Conservation (phyloP, 108 stramenopile species). For the Pseudonitzschia multiseries region DNA sequence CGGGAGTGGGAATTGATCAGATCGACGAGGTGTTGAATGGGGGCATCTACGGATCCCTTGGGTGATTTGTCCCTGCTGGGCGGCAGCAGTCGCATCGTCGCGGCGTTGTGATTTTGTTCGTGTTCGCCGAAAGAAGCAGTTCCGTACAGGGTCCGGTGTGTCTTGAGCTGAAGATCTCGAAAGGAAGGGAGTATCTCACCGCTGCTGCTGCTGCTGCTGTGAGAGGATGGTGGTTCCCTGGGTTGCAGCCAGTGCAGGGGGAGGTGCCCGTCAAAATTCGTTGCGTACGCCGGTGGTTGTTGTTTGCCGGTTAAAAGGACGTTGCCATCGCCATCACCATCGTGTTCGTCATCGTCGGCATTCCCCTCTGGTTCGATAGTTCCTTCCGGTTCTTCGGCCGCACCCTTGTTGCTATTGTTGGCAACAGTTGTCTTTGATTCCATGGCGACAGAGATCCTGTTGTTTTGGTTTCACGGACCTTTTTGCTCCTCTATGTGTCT, state of each 20-base stretch:
- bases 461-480: no score
- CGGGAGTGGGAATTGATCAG: conserved; percentile 75
- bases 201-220: not conserved
- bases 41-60: conserved; percentile 82
- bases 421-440: not conserved
- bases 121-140: not conserved
- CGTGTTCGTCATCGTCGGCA: not conserved
- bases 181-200: conserved; percentile 34
- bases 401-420: not conserved
- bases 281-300: not conserved
- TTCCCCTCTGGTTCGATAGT: no score
- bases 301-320: not conserved
- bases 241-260: conserved; percentile 18
- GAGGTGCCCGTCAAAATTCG: conserved; percentile 7
- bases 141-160: conserved; percentile 33
- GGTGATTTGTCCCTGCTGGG: conserved; percentile 65
- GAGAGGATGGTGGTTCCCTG: not conserved
- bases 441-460: not conserved
- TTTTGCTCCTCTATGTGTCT: no score
- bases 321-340: not conserved
- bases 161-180: conserved; percentile 42
- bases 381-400: no score
- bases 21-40: conserved; percentile 68
- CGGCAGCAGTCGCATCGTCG: not conserved
- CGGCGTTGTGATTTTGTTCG: not conserved